phyloP scores from a whole-genome alignment of 179 eudicot genomes.

The Spinacia oleracea region DNA sequence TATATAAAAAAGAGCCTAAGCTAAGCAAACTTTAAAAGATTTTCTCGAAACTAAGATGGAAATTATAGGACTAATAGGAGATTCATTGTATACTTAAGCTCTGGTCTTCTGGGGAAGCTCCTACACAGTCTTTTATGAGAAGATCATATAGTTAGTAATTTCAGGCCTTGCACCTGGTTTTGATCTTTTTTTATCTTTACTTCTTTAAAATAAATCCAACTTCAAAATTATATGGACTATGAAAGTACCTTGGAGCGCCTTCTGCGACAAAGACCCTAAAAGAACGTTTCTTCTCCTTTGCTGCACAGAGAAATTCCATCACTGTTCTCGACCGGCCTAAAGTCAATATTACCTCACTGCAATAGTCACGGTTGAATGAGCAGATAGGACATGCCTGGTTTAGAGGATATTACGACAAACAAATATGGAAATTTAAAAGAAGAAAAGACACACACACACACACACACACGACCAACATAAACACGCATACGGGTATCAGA shows the following conservation, averaged over 20 bases:
- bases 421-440: constrained; percentile 12
- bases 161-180: not conserved
- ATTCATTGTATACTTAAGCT: not conserved
- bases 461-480: too few species aligned
- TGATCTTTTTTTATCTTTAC: not conserved
- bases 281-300: constrained; percentile 93
- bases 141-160: not conserved
- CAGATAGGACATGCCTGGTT: constrained; percentile 18
- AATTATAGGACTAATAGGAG: not conserved
- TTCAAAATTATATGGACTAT: not conserved
- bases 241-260: constrained; percentile 92
- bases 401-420: constrained; percentile 1
- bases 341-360: constrained; percentile 97
- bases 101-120: not conserved
- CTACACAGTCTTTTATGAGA: not conserved
- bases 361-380: constrained; percentile 30
- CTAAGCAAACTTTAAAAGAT: not conserved
- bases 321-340: constrained; percentile 94
- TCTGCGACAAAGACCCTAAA: constrained; percentile 96
- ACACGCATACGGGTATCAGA: too few species aligned
- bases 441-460: not conserved
- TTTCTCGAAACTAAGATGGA: not conserved
- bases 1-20: not conserved
- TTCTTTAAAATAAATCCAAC: not conserved
- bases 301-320: constrained; percentile 93